phyloP scores from a whole-genome alignment of 768 basidiomycete species.

The Rhodosporidiobolus odoratus region DNA sequence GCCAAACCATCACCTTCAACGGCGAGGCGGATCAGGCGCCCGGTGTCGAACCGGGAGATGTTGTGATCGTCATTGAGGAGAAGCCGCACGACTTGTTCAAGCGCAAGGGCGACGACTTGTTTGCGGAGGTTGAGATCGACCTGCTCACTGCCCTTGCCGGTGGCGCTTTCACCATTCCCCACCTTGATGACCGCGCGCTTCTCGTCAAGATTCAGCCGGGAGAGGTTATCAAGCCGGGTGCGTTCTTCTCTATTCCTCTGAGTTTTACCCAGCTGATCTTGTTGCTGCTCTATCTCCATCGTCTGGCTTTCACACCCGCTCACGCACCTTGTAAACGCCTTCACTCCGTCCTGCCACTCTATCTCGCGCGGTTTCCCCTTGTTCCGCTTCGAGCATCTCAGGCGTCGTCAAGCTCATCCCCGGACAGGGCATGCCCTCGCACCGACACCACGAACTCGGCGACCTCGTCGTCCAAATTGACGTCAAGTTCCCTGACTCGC shows the following conservation, averaged over 20 bases:
- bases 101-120: conserved; percentile 79
- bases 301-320: no score
- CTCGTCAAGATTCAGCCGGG: conserved; percentile 76
- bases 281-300: conserved; percentile 3
- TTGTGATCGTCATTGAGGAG: conserved; percentile 88
- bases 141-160: conserved; percentile 88
- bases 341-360: no score
- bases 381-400: no score
- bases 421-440: conserved; percentile 97
- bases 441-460: conserved; percentile 92
- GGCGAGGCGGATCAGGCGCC: conserved; percentile 94
- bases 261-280: conserved; percentile 7
- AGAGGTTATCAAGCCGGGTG: conserved; percentile 88
- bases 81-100: conserved; percentile 83
- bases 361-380: no score
- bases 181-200: conserved; percentile 86
- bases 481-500: conserved; percentile 80
- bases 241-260: conserved; percentile 40
- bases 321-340: no score
- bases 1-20: conserved; percentile 77
- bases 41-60: conserved; percentile 81
- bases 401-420: conserved; percentile 84
- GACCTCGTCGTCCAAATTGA: conserved; percentile 82
- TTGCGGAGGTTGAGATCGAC: conserved; percentile 82
- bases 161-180: conserved; percentile 80